phyloP scores from a whole-genome alignment of 352 stramenopile species.

The Phytopythium delawarense region DNA sequence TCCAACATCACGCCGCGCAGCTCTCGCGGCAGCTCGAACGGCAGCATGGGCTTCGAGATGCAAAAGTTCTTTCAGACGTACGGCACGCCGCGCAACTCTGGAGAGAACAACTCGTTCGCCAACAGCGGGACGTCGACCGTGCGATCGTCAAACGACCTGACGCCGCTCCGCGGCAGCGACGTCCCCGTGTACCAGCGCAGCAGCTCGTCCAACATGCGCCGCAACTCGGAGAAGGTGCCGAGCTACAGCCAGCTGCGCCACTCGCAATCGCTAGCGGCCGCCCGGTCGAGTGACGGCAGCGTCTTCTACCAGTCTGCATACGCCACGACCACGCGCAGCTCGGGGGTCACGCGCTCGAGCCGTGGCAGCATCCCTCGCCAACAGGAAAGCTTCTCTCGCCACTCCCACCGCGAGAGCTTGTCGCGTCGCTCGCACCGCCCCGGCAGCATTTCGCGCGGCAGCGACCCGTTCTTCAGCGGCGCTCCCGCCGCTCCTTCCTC shows the following conservation, averaged over 20 bases:
- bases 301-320: conserved; percentile 38
- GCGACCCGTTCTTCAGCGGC: conserved; percentile 10
- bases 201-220: conserved; percentile 15
- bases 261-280: conserved; percentile 11
- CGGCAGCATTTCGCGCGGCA: conserved; percentile 6
- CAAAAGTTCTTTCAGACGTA: conserved; percentile 72
- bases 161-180: conserved; percentile 25
- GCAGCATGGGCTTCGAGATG: conserved; percentile 57
- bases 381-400: conserved; percentile 4
- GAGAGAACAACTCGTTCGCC: conserved; percentile 39
- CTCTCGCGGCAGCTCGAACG: conserved; percentile 21
- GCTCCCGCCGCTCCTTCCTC: not conserved
- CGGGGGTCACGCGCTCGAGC: conserved; percentile 3
- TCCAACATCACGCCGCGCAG: conserved; percentile 29
- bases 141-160: conserved; percentile 27
- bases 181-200: conserved; percentile 27
- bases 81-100: conserved; percentile 29
- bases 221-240: conserved; percentile 27
- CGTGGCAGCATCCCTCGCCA: not conserved
- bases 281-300: conserved; percentile 42
- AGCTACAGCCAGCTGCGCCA: conserved; percentile 21
- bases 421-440: not conserved
- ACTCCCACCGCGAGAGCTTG: not conserved
- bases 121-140: conserved; percentile 43
- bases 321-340: conserved; percentile 8